These are phyloP conservation scores for Oryza meridionalis DNA, from an alignment of 176 grass and related monocot genomes.

Conservation along the genomic window DNA sequence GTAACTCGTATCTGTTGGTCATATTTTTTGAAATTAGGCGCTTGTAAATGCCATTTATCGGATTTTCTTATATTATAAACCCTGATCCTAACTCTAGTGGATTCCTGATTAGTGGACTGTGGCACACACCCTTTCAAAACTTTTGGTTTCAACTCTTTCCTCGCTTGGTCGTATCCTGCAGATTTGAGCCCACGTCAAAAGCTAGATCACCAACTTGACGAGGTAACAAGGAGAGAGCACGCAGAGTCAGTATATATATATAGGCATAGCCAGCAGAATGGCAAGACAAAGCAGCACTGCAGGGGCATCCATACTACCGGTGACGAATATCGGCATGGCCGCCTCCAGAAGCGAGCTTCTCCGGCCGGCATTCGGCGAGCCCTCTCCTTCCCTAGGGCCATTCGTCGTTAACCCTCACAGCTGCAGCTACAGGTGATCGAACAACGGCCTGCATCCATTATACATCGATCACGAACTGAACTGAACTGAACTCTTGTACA, in stretches of 20 bases:
- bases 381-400: not conserved
- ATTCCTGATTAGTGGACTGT: not conserved
- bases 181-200: not conserved
- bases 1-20: no score
- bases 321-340: not conserved
- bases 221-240: not conserved
- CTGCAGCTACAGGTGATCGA: constrained; percentile 18
- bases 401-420: constrained; percentile 21
- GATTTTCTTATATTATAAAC: no score
- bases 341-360: not conserved
- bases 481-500: not conserved
- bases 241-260: no score
- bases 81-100: no score
- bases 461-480: not conserved
- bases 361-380: not conserved
- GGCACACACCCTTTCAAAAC: not conserved
- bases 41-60: no score
- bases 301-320: not conserved
- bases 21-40: no score
- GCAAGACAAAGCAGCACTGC: not conserved
- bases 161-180: not conserved
- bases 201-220: not conserved
- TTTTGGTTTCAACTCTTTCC: not conserved
- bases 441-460: no score
- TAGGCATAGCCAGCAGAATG: not conserved